Conservation (phyloP, 768 basidiomycete species). For the Auriscalpium microsporum region DNA sequence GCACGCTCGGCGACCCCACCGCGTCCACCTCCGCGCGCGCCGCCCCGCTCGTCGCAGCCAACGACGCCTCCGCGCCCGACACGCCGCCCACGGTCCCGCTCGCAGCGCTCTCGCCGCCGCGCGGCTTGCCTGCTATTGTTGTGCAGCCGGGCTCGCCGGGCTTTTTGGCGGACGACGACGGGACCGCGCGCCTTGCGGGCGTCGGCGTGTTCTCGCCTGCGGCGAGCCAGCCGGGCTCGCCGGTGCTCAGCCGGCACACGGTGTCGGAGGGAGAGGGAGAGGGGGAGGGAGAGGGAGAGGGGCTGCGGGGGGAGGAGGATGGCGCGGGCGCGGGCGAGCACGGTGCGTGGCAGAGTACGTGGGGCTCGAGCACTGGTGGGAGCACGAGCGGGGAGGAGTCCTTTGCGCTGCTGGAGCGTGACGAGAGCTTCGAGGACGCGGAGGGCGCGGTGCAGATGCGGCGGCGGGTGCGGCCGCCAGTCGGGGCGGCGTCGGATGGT, state of each 20-base stretch:
- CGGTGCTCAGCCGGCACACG: slow-evolving; percentile 27
- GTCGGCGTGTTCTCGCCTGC: slow-evolving; percentile 70
- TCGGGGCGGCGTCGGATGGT: neutral
- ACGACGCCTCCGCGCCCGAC: slow-evolving; percentile 23
- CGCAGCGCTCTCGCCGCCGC: neutral
- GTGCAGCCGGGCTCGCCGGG: slow-evolving; percentile 9
- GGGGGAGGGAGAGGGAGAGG: slow-evolving; percentile 1
- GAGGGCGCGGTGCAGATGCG: slow-evolving; percentile 5
- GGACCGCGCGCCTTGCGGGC: slow-evolving; percentile 39
- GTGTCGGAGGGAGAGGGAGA: slow-evolving; percentile 5
- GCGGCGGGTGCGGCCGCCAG: slow-evolving; percentile 2
- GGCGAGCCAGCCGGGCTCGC: slow-evolving; percentile 58
- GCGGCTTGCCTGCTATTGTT: slow-evolving; percentile 1
- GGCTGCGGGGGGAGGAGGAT: neutral
- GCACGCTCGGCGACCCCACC: slow-evolving; percentile 68
- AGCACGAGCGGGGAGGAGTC: slow-evolving; percentile 22
- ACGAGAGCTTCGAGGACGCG: slow-evolving; percentile 14
- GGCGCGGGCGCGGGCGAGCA: neutral
- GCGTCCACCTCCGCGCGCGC: slow-evolving; percentile 51
- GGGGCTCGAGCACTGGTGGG: neutral
- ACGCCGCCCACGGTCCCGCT: neutral
- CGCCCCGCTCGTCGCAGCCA: no score
- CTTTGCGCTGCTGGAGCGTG: slow-evolving; percentile 23
- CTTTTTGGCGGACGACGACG: slow-evolving; percentile 5
- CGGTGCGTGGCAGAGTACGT: neutral